A percentile compares a stretch with the other conserved stretches of the same genome.
phyloP scores from a whole-genome alignment of 306 rosid genomes.

The Malus fusca region DNA sequence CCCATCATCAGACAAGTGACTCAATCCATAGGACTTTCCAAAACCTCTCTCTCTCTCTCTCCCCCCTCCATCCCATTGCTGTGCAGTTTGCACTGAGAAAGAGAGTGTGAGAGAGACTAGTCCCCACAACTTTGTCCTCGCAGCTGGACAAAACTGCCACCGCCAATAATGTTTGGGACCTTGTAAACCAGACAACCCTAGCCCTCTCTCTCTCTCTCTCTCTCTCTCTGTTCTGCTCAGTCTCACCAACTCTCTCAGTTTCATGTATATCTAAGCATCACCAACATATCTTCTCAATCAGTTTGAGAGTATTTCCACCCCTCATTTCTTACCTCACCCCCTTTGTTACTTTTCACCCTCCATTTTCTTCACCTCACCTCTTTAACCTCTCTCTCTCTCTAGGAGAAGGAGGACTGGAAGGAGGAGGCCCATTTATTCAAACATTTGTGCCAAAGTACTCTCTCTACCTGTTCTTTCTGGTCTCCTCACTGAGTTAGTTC shows the following conservation, averaged over 20 bases:
- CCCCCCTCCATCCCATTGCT: slow-evolving; percentile 4
- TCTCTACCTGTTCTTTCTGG: slow-evolving; percentile 4
- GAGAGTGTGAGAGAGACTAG: slow-evolving; percentile 12
- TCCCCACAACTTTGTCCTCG: slow-evolving; percentile 81
- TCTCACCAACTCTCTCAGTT: slow-evolving; percentile 25
- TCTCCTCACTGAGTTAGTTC: slow-evolving; percentile 11
- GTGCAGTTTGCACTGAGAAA: slow-evolving; percentile 11
- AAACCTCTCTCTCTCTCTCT: not conserved
- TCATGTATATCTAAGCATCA: slow-evolving; percentile 25
- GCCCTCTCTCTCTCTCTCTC: slow-evolving; percentile 2
- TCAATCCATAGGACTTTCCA: slow-evolving; percentile 60
- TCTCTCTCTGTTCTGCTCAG: slow-evolving; percentile 2
- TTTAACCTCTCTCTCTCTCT: not conserved
- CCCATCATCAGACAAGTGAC: slow-evolving; percentile 33
- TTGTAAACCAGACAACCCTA: slow-evolving; percentile 57
- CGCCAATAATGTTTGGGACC: slow-evolving; percentile 91
- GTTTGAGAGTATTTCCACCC: slow-evolving; percentile 40
- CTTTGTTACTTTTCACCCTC: not conserved
- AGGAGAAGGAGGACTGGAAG: not conserved
- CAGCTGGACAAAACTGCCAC: slow-evolving; percentile 84
- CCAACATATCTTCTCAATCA: slow-evolving; percentile 19
- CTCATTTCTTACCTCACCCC: slow-evolving; percentile 54
- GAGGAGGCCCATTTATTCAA: slow-evolving; percentile 1
- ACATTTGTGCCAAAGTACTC: slow-evolving; percentile 7
- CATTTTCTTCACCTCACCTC: slow-evolving; percentile 5